Evolutionary conservation across 2,329 filamentous ascomycete genomes (phyloP).

Genomic region (Botrytis cinerea): DNA sequence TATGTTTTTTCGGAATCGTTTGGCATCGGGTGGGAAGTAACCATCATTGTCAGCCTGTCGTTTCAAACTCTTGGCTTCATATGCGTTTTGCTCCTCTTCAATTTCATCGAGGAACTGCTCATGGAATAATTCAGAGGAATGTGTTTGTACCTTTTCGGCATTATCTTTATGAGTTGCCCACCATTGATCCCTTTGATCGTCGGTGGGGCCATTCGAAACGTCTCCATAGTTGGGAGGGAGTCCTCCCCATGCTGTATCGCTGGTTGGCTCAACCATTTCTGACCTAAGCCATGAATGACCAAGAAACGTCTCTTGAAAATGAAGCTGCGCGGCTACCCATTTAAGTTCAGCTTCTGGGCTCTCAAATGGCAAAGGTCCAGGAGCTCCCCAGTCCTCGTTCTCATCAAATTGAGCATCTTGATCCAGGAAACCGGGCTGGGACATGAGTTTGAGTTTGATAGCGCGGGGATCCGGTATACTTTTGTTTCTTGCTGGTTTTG

Average conservation of each 20-base stretch:
- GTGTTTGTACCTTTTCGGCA: not conserved
- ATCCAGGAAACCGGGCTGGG: not conserved
- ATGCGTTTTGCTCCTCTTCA: not conserved
- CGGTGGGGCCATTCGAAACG: not conserved
- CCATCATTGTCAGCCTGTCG: slow-evolving; percentile 9
- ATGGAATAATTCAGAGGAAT: not conserved
- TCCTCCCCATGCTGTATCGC: slow-evolving; percentile 15
- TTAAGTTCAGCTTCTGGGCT: slow-evolving; percentile 19
- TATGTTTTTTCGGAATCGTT: slow-evolving; percentile 9
- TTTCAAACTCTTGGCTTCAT: not conserved
- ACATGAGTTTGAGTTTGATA: not conserved
- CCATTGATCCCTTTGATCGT: not conserved
- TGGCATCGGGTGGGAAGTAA: slow-evolving; percentile 14
- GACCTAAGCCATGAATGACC: not conserved
- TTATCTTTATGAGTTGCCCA: not conserved
- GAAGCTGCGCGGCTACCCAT: slow-evolving; percentile 19
- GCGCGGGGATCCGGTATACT: not conserved
- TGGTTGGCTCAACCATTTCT: slow-evolving; percentile 11
- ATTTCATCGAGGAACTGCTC: not conserved
- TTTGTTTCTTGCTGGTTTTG: not conserved
- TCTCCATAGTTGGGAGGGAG: not conserved
- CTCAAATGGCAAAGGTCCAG: slow-evolving; percentile 21
- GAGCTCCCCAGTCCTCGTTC: slow-evolving; percentile 17
- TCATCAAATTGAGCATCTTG: not conserved
- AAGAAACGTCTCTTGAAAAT: not conserved